Percentiles rank a stretch among this genome's conserved stretches.
phyloP scores from a whole-genome alignment of 2,329 filamentous ascomycete species.

The Coleophoma cylindrospora region DNA sequence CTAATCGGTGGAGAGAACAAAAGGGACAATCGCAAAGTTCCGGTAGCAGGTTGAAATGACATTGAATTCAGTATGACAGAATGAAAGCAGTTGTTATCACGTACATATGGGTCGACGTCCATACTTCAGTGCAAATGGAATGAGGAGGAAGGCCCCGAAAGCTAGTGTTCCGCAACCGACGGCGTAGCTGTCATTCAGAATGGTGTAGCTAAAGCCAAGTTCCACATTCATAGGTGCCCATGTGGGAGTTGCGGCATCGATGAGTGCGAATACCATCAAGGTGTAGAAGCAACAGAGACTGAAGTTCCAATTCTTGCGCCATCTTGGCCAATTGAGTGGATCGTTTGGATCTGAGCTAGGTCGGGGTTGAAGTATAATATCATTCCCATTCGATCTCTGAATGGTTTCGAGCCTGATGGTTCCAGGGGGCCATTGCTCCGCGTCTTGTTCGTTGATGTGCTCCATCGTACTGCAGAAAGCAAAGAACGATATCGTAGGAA shows the following conservation, averaged over 20 bases:
- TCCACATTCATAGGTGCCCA: constrained; percentile 38
- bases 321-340: constrained; percentile 35
- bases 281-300: constrained; percentile 35
- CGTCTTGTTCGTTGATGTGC: too few relatives aligned
- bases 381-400: background rate
- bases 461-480: too few relatives aligned
- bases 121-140: constrained; percentile 40
- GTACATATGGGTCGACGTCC: constrained; percentile 38
- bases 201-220: constrained; percentile 34
- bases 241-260: constrained; percentile 17
- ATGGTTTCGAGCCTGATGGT: background rate
- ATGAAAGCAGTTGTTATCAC: too few relatives aligned
- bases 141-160: constrained; percentile 35
- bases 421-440: background rate
- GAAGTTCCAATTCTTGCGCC: constrained; percentile 36
- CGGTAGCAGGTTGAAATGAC: too few relatives aligned
- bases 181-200: constrained; percentile 40
- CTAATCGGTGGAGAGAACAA: too few relatives aligned
- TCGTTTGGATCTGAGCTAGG: constrained; percentile 12
- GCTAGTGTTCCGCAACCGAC: constrained; percentile 34
- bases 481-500: too few relatives aligned
- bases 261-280: constrained; percentile 32
- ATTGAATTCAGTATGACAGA: too few relatives aligned
- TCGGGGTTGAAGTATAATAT: constrained; percentile 8
- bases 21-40: too few relatives aligned